These are phyloP conservation scores for Vachellia collinsii DNA, from an alignment of 306 rosid species.

Conservation along the genomic window DNA sequence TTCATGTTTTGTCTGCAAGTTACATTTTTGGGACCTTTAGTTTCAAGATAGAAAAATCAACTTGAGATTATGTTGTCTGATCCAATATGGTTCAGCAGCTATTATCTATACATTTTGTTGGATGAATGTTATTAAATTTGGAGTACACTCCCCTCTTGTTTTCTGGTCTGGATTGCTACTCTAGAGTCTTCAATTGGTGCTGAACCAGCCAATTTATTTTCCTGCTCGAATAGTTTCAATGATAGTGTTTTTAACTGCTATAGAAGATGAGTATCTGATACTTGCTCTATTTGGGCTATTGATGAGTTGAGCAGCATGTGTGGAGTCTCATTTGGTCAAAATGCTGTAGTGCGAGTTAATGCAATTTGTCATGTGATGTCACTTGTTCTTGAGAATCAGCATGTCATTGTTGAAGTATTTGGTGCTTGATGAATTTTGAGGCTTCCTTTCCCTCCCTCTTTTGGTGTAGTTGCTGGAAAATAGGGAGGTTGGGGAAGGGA, in stretches of 20 bases:
- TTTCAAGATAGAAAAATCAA: slow-evolving; percentile 15
- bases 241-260: neutral
- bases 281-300: neutral
- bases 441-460: neutral
- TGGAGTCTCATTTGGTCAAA: neutral
- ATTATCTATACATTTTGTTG: neutral
- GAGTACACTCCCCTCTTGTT: neutral
- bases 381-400: neutral
- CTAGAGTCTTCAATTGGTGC: neutral
- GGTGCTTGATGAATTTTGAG: neutral
- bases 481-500: neutral
- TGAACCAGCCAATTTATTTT: neutral
- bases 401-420: neutral
- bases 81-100: neutral
- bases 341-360: neutral
- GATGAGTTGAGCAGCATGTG: neutral
- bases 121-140: neutral
- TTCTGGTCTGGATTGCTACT: neutral
- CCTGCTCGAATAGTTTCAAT: neutral
- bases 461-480: neutral
- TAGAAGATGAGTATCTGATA: neutral
- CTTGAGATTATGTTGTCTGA: slow-evolving; percentile 12
- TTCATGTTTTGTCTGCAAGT: slow-evolving; percentile 24
- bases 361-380: neutral
- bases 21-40: slow-evolving; percentile 13